Evolutionary conservation across 768 basidiomycete genomes (phyloP).

Genomic region (Cytidiella melzeri): DNA sequence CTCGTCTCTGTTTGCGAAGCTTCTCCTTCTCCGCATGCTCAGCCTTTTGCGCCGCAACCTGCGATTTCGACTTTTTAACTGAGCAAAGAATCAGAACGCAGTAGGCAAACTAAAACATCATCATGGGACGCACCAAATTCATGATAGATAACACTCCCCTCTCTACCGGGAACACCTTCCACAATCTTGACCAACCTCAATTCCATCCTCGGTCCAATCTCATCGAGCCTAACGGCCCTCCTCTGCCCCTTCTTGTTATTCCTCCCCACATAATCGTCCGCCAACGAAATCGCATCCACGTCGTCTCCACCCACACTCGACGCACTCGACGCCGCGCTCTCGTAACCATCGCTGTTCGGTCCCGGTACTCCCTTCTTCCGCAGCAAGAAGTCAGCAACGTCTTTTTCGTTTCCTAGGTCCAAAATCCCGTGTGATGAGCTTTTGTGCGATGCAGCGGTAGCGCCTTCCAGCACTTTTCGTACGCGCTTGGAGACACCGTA

Average conservation of each 20-base stretch:
- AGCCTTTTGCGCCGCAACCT: constrained; percentile 57
- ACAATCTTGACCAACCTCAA: constrained; percentile 87
- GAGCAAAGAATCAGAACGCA: constrained; percentile 5
- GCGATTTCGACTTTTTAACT: constrained; percentile 90
- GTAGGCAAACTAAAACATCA: constrained; percentile 3
- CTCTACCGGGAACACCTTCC: constrained; percentile 90
- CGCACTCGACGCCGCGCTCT: constrained; percentile 74
- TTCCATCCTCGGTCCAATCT: constrained; percentile 95
- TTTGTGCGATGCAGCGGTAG: constrained; percentile 28
- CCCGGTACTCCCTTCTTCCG: constrained; percentile 57
- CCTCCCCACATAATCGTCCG: constrained; percentile 90
- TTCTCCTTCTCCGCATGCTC: constrained; percentile 75
- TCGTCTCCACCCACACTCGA: constrained; percentile 85
- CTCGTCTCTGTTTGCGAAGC: constrained; percentile 68
- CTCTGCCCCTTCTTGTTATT: constrained; percentile 90
- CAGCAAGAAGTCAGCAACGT: constrained; percentile 93
- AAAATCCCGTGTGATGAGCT: constrained; percentile 42
- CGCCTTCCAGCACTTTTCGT: constrained; percentile 74
- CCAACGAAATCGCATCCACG: constrained; percentile 72
- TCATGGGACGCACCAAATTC: constrained; percentile 59
- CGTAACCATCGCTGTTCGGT: constrained; percentile 57
- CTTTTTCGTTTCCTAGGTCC: constrained; percentile 85
- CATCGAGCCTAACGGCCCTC: constrained; percentile 86
- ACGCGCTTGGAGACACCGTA: constrained; percentile 92
- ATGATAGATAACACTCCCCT: constrained; percentile 91